Conservation (phyloP, 1,284 basidiomycete genomes). For the Microbotryomycetes sp. region DNA sequence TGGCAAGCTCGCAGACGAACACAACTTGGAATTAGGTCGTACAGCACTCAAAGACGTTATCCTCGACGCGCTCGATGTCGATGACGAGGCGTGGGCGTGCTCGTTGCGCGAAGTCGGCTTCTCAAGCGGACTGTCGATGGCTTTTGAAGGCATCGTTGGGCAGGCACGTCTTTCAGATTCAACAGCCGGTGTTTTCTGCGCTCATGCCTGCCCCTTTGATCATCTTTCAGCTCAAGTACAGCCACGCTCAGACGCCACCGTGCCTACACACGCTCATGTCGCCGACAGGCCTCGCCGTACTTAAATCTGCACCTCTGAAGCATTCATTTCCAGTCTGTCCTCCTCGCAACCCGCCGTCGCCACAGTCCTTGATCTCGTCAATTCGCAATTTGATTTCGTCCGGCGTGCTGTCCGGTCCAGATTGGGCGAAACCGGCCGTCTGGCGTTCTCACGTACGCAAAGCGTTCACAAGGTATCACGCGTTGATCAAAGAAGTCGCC, state of each 20-base stretch:
- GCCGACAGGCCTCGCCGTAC: conserved; percentile 22
- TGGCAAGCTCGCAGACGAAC: conserved; percentile 12
- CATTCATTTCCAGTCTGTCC: conserved; percentile 27
- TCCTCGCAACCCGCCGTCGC: conserved; percentile 14
- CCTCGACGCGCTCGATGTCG: conserved; percentile 19
- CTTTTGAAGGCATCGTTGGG: conserved; percentile 24
- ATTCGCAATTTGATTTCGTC: conserved; percentile 21
- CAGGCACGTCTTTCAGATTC: conserved; percentile 9
- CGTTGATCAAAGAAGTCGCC: conserved; percentile 16
- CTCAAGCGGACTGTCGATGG: conserved; percentile 25
- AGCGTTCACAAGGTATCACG: conserved; percentile 23
- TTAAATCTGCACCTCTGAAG: conserved; percentile 28
- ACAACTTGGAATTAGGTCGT: conserved; percentile 24
- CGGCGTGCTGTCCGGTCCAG: conserved; percentile 11
- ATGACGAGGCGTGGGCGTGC: conserved; percentile 27
- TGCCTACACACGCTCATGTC: conserved; percentile 29
- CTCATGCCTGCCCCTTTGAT: no score
- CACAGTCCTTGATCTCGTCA: conserved; percentile 19
- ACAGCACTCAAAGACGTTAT: conserved; percentile 24
- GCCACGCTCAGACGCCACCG: conserved; percentile 9
- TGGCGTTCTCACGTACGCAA: conserved; percentile 25
- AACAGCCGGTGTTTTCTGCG: no score
- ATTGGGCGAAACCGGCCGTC: conserved; percentile 14
- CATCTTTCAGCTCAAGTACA: conserved; percentile 16
- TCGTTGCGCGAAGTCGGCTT: conserved; percentile 17